phyloP scores from a whole-genome alignment of 345 rosid species.

The Eucalyptus pauciflora region DNA sequence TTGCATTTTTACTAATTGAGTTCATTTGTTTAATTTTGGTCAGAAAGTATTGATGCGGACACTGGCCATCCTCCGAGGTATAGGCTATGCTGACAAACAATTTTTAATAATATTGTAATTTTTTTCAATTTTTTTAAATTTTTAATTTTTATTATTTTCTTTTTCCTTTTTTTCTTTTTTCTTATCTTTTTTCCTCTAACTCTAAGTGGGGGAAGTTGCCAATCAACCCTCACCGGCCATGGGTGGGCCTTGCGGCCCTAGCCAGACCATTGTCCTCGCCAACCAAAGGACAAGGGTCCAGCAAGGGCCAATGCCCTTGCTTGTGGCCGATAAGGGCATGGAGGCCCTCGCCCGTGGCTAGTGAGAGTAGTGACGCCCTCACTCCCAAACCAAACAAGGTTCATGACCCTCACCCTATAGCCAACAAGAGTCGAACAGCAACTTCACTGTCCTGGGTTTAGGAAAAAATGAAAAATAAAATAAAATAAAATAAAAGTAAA shows the following conservation, averaged over 20 bases:
- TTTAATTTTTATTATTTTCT: no score
- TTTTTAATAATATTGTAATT: no score
- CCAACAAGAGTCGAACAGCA: fast-evolving
- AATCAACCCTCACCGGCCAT: fast-evolving
- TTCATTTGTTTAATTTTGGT: no score
- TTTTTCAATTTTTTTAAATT: no score
- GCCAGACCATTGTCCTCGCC: fast-evolving
- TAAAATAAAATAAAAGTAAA: fast-evolving
- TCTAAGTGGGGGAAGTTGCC: fast-evolving
- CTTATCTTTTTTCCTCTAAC: no score
- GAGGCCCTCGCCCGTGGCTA: fast-evolving
- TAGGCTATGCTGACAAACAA: fast-evolving
- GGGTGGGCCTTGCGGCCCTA: fast-evolving
- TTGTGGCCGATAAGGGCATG: no score
- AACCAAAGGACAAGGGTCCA: no score
- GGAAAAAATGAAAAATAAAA: fast-evolving
- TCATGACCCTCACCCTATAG: no score
- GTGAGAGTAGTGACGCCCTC: no score
- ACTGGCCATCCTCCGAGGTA: fast-evolving
- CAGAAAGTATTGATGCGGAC: fast-evolving
- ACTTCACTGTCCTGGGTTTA: fast-evolving
- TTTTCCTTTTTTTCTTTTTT: fast-evolving
- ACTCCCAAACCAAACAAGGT: no score
- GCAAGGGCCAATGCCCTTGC: no score
- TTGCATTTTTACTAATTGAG: no score